Evolutionary conservation across 176 grass and related monocot genomes (phyloP), one percentile per base, ranked within the genome.

Genomic region (Bromus sterilis): DNA sequence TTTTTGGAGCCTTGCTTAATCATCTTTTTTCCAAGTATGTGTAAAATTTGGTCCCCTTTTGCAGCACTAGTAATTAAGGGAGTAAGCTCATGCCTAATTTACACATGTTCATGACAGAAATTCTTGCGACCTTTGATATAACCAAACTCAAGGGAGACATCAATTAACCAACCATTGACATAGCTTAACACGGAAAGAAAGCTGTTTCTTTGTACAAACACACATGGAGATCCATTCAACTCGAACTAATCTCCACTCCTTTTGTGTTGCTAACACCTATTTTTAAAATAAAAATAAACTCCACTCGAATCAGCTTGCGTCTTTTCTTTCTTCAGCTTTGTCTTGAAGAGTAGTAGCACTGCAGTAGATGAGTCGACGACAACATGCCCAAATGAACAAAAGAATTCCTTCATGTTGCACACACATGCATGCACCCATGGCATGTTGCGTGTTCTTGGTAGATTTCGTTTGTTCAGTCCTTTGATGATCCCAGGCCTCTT

Each of bases 121-220:
- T 51, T 61, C 75, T 79, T 79, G 81, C 67, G 67, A 73, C 15
- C 70, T 51, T 75, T 66, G 46, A 67, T 56, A 71, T 43, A 87
- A 33, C 25, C 85, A 66, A 67, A 46, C 41, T 21, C 56, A 9
- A 61, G 59, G 48, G 82, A 36, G 31, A 37, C 11, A 65, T 2
- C 33, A 84, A 65, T 2, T 26, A 84, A 71, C 33, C 71, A 76
- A 81, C 49, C 39, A 81, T 66, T 75, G 60, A 82, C 65, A 72
- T 86, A 74, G 61, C 83, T 86, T 70, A 61, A 56, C 49, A 74
- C 49, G 56, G 49, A 53, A 53, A 18, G 9, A 56, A 55, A 64
- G 78, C 48, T 81, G 56, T 49, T 83, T 61, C 56, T 90, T 83
- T 90, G 79, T 86, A 90, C 88, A 90, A 86, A 86, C 83, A 90